Evolutionary conservation across 2,329 filamentous ascomycete species (phyloP).

Genomic region (Fusarium multiceps): DNA sequence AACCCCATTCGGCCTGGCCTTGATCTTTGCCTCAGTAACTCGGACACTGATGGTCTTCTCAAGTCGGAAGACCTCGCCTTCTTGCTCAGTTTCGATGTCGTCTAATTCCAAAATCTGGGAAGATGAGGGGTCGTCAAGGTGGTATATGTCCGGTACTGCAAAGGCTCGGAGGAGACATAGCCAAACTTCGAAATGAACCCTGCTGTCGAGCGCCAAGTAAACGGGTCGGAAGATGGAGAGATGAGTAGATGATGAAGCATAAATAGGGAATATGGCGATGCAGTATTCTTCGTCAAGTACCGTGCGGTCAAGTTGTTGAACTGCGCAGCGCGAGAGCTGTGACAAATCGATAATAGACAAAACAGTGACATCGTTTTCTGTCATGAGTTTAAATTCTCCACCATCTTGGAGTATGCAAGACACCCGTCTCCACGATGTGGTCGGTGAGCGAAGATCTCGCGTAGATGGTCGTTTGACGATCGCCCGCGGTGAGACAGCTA

Average conservation of each 20-base stretch:
- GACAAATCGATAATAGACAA: conserved; percentile 88
- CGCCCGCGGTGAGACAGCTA: conserved; percentile 64
- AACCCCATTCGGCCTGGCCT: conserved; percentile 48
- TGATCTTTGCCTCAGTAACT: conserved; percentile 72
- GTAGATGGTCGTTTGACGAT: conserved; percentile 69
- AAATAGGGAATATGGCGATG: conserved; percentile 95
- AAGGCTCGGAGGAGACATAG: conserved; percentile 92
- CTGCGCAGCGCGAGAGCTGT: conserved; percentile 87
- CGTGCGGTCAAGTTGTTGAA: conserved; percentile 89
- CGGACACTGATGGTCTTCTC: conserved; percentile 70
- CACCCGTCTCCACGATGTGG: conserved; percentile 83
- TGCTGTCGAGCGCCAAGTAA: conserved; percentile 86
- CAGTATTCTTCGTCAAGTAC: conserved; percentile 94
- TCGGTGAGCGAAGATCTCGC: conserved; percentile 63
- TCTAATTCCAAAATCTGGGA: conserved; percentile 57
- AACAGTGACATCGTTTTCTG: conserved; percentile 83
- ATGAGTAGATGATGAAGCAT: conserved; percentile 78
- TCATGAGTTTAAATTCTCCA: conserved; percentile 90
- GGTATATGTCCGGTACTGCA: conserved; percentile 91
- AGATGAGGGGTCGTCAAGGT: conserved; percentile 60
- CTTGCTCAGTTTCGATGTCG: conserved; percentile 53
- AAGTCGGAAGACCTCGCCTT: conserved; percentile 67
- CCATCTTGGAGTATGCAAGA: conserved; percentile 96
- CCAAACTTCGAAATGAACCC: conserved; percentile 97
- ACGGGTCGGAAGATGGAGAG: conserved; percentile 86